Base-by-base conservation (phyloP, 345 rosid genomes). In the Microcos paniculata region DNA sequence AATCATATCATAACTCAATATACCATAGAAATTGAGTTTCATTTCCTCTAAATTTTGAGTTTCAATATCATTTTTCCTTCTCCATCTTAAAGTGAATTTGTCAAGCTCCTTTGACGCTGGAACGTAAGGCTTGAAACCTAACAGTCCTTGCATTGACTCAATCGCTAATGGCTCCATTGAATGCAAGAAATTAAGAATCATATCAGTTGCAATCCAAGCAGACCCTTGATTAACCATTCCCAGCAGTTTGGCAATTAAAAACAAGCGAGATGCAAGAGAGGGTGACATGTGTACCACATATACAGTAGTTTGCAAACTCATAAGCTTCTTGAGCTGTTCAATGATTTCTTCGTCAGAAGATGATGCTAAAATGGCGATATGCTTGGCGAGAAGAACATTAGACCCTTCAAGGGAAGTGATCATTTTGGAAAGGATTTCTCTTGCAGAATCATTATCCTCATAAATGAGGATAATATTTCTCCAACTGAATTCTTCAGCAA, bases 1-100 rank as follows among this genome's bases (percentile, higher is more conserved):
- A 8, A 62, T 77, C 0, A 80, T 21, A 73, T 86, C 89, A 33
- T 82, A 82, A n/a, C 82, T 79, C 82, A 83, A 77, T 33, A 82
- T 1, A 0, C 77, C 62, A 63, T 67, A 82, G 28, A 73, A 48
- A 58, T 77, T 71, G 40, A 80, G 38, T 70, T 68, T 53, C 8
- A 16, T 19, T 55, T 56, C 67, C 11, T 67, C 75, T 24, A 15
- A 14, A 33, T 26, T 51, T 5, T 21, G 68, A 28, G 79, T 78
- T 11, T 79, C 75, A 35, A 3, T 3, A 26, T 1, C 6, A 1
- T 78, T 3, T 62, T 70, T 73, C 42, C 35, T 71, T n/a, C n/a
- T n/a, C n/a, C n/a, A n/a, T n/a, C n/a, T n/a, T n/a, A n/a, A n/a
- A n/a, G n/a, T n/a, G n/a, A n/a, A n/a, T n/a, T n/a, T n/a, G n/a